Conservation (phyloP, 1,284 basidiomycete genomes). For the Malassezia nana region DNA sequence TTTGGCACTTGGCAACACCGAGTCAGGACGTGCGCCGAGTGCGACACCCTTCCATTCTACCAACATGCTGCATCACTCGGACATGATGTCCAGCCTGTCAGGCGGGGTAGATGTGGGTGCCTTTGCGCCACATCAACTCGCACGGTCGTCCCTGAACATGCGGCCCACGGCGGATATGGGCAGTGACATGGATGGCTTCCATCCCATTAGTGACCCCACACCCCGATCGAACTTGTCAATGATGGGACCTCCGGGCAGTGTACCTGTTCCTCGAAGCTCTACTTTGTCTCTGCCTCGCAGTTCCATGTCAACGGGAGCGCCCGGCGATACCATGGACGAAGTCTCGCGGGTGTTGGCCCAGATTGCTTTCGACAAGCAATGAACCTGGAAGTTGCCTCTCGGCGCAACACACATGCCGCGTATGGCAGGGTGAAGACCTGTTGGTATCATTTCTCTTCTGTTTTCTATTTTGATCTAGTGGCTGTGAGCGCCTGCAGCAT, state of each 20-base stretch:
- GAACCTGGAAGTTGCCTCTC: not conserved
- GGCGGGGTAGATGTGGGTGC: not conserved
- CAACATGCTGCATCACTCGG: not conserved
- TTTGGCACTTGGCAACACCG: not conserved
- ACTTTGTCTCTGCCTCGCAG: constrained; percentile 2
- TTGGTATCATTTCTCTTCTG: not conserved
- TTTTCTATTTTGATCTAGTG: not conserved
- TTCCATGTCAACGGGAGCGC: constrained; percentile 1
- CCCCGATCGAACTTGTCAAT: constrained; percentile 9
- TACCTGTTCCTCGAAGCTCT: constrained; percentile 2
- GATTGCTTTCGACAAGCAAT: constrained; percentile 35
- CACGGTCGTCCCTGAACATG: constrained; percentile 6
- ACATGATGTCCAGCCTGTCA: not conserved
- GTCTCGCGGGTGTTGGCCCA: constrained; percentile 41
- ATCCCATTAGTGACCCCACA: constrained; percentile 7
- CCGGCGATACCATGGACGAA: constrained; percentile 37
- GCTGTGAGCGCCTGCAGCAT: not conserved
- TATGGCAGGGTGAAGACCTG: not conserved
- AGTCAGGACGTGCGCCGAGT: not conserved
- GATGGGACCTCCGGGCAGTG: not conserved
- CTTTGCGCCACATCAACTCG: constrained; percentile 4
- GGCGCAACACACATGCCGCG: not conserved
- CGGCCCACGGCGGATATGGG: not conserved
- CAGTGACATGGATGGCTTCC: constrained; percentile 15
- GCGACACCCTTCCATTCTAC: not conserved